Conservation (phyloP, 2,329 filamentous ascomycete genomes). For the Pyrenophora tritici-repentis region DNA sequence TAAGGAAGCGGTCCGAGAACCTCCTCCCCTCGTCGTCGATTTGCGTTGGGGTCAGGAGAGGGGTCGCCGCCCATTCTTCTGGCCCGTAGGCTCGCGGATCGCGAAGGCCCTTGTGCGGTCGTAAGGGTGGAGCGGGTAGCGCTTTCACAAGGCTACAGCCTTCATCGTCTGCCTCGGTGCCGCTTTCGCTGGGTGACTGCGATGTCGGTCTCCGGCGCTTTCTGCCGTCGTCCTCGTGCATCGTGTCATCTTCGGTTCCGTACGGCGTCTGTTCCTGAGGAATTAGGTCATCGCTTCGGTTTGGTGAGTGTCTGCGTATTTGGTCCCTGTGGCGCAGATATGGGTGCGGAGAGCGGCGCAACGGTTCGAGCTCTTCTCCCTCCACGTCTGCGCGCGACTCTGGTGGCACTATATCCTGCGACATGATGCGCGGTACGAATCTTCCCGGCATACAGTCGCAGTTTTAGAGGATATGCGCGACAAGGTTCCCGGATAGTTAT, state of each 20-base stretch:
- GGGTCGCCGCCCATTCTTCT: conserved; percentile 42
- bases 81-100: conserved; percentile 50
- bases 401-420: conserved; percentile 15
- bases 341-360: conserved; percentile 47
- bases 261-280: conserved; percentile 20
- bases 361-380: conserved; percentile 40
- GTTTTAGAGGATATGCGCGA: background rate
- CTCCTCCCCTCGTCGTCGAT: conserved; percentile 54
- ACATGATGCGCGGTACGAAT: conserved; percentile 5
- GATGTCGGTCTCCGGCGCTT: conserved; percentile 35
- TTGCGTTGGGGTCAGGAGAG: conserved; percentile 54
- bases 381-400: conserved; percentile 26
- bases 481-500: background rate
- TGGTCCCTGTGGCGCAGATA: conserved; percentile 43
- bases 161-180: conserved; percentile 94
- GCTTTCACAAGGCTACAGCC: conserved; percentile 76
- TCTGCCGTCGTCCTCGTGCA: conserved; percentile 34
- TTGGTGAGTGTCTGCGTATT: conserved; percentile 27
- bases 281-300: background rate
- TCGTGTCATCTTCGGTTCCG: conserved; percentile 22
- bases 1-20: conserved; percentile 47
- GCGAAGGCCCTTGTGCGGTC: conserved; percentile 77
- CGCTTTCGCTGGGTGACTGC: conserved; percentile 74
- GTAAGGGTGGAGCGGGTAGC: conserved; percentile 75
- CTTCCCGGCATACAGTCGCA: background rate